Evolutionary conservation across 2,329 filamentous ascomycete species (phyloP).

Genomic region (Blastomyces emzantsi): DNA sequence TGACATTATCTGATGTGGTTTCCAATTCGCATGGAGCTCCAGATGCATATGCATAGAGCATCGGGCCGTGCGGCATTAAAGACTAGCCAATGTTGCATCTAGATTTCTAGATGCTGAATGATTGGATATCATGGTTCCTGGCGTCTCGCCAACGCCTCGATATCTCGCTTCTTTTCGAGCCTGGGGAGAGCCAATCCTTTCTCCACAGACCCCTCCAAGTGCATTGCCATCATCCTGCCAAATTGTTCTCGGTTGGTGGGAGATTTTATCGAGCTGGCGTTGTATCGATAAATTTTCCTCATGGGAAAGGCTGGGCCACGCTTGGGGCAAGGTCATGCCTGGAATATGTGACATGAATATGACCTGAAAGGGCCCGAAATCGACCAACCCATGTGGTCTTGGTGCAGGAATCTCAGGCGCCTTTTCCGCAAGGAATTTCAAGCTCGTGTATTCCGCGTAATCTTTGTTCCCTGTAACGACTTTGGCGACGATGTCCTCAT

Average conservation of each 20-base stretch:
- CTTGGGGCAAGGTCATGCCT: conserved; percentile 18
- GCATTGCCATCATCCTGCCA: conserved; percentile 13
- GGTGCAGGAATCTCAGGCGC: conserved; percentile 23
- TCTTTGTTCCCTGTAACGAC: conserved; percentile 16
- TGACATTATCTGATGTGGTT: no score
- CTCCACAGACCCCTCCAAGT: conserved; percentile 22
- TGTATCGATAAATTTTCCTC: conserved; percentile 13
- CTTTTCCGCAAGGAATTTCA: conserved; percentile 22
- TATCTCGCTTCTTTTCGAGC: no score
- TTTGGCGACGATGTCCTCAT: conserved; percentile 19
- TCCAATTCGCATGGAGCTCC: no score
- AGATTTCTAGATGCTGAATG: no score
- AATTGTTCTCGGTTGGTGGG: conserved; percentile 19
- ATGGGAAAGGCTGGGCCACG: conserved; percentile 20
- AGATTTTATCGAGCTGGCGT: conserved; percentile 16
- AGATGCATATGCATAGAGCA: no score
- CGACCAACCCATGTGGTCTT: conserved; percentile 22
- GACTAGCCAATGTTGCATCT: no score
- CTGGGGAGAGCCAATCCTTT: conserved; percentile 14
- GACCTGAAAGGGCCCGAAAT: conserved; percentile 19
- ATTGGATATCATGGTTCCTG: no score
- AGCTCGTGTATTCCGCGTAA: conserved; percentile 22
- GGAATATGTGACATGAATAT: conserved; percentile 25
- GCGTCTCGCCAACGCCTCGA: no score
- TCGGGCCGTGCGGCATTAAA: no score